These are phyloP conservation scores for Glycine soja DNA, from an alignment of 306 rosid genomes.

Conservation along the genomic window DNA sequence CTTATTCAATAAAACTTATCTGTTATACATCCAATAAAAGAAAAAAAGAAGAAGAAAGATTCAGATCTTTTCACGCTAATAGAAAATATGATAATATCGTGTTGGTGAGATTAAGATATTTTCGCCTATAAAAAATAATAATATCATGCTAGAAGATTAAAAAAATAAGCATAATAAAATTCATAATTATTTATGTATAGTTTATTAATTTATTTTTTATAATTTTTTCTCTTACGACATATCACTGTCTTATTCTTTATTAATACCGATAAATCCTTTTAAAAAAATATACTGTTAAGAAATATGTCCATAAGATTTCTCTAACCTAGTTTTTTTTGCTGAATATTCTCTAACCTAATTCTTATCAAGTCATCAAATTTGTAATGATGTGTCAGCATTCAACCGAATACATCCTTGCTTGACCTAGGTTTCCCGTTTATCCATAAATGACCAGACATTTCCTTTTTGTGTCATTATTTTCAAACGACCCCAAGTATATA, in stretches of 20 bases:
- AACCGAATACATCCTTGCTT: background rate
- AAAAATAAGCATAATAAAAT: background rate
- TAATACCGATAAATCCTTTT: background rate
- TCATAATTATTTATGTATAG: background rate
- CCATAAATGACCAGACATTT: background rate
- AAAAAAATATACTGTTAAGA: background rate
- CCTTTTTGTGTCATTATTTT: background rate
- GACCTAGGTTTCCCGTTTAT: background rate
- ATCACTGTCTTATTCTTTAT: background rate
- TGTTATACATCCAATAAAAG: background rate
- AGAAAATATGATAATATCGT: background rate
- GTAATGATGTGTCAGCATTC: conserved; percentile 13
- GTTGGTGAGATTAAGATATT: background rate
- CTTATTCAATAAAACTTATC: background rate
- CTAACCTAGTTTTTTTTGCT: no score
- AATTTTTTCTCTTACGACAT: background rate
- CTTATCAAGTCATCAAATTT: background rate
- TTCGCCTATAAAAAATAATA: background rate
- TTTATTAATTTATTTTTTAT: background rate
- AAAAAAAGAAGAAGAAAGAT: background rate
- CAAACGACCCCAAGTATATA: background rate
- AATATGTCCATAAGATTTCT: background rate
- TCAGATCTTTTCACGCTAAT: no score
- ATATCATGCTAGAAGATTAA: background rate
- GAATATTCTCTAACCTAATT: background rate